A percentile compares a stretch with the other conserved stretches of the same genome.
These are phyloP conservation scores for Eucalyptus polyanthemos DNA, from an alignment of 345 rosid species.

Conservation along the genomic window DNA sequence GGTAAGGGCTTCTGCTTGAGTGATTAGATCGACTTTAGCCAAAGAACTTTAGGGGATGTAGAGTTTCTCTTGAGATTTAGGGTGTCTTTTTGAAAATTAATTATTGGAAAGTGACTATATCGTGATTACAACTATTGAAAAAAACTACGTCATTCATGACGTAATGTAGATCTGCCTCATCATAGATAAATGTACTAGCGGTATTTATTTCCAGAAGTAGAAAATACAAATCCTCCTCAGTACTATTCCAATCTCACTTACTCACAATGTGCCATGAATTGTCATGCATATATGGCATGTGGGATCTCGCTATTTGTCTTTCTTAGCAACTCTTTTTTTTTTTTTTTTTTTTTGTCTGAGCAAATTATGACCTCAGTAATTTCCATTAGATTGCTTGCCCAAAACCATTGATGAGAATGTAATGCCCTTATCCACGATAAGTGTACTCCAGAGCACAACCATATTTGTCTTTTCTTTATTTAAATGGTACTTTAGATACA, in stretches of 20 bases:
- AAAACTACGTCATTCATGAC: too few relatives aligned
- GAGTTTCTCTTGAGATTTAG: neutral
- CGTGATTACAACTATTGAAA: too few relatives aligned
- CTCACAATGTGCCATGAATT: neutral
- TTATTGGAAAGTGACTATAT: neutral
- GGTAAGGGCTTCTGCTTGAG: neutral
- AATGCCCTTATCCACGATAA: too few relatives aligned
- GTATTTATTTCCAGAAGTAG: neutral
- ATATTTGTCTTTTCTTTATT: too few relatives aligned
- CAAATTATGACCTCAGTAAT: too few relatives aligned
- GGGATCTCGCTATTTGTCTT: neutral
- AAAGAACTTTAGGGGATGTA: neutral
- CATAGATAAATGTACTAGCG: neutral
- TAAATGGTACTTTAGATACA: too few relatives aligned
- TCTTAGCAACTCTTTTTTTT: neutral
- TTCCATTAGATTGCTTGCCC: too few relatives aligned
- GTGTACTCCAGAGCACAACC: too few relatives aligned
- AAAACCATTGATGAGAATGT: too few relatives aligned
- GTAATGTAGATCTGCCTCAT: neutral
- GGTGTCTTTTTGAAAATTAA: neutral
- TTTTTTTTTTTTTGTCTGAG: too few relatives aligned
- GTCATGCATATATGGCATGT: neutral
- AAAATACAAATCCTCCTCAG: neutral
- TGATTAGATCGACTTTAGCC: neutral
- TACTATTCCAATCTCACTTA: neutral